Base-by-base conservation (phyloP, 495 filamentous ascomycete genomes). In the Talaromyces liani region DNA sequence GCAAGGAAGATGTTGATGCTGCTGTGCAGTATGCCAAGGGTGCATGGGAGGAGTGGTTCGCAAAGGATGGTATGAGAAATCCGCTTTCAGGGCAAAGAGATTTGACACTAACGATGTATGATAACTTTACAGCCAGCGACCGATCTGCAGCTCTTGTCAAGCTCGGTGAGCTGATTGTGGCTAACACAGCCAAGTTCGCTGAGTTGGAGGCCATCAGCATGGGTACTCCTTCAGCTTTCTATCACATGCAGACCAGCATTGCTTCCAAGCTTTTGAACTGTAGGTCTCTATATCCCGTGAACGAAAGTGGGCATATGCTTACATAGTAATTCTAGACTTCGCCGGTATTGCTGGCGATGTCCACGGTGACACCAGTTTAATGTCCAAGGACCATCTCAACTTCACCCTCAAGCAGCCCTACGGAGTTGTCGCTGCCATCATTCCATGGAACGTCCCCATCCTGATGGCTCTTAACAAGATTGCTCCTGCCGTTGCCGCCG, bases 401-500 rank as follows among this genome's bases (percentile, higher is more conserved):
- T 41, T 41, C 14, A 53, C 49, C 18, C 22, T 20, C 49, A 53
- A 53, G 22, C 18, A 53, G 22, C 49, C 49, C 22, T 20, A 20
- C n/a, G 49, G 49, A 20, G 49, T 53, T 9, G n/a, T 20, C 10
- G 75, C 67, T 22, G 65, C 63, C 8, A 77, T 78, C n/a, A 72
- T 71, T 20, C 68, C 74, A 1, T 74, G 73, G 73, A 77, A 78
- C 63, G 66, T 65, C 0, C 73, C 76, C 0, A 22, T 77, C 2
- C 2, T 58, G 3, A 69, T 71, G 49, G 49, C n/a, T 3, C 49
- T 20, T 41, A 41, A 41, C 36, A 41, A 41, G 36, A 41, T 41
- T 41, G 36, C 36, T 33, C 65, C 73, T 39, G 55, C 79, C n/a
- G 77, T 76, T 69, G 85, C 86, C 68, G 63, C 82, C 29, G 84